These are phyloP conservation scores for Kwoniella sp. DNA, from an alignment of 768 basidiomycete genomes.

Conservation along the genomic window DNA sequence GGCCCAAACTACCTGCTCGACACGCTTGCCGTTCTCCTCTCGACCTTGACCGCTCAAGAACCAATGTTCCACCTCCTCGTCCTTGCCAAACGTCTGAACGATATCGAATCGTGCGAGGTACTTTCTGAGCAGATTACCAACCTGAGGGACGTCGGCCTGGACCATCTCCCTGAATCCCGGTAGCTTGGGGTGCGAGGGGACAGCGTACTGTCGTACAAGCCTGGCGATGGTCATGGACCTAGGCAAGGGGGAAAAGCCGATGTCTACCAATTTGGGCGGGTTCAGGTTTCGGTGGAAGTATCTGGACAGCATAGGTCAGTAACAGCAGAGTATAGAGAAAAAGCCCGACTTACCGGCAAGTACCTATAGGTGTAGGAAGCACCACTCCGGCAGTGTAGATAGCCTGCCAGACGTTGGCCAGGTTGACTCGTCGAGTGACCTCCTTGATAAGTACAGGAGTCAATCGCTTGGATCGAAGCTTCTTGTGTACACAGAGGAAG, in stretches of 20 bases:
- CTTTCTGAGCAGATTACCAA: conserved; percentile 64
- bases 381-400: conserved; percentile 94
- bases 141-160: conserved; percentile 66
- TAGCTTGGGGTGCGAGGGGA: conserved; percentile 53
- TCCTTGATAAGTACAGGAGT: conserved; percentile 97
- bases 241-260: conserved; percentile 82
- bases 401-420: conserved; percentile 89
- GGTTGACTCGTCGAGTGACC: conserved; percentile 84
- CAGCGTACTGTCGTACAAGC: conserved; percentile 71
- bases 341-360: conserved; percentile 61
- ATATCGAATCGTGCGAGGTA: conserved; percentile 86
- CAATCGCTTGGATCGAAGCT: conserved; percentile 86
- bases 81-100: conserved; percentile 61
- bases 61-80: conserved; percentile 79
- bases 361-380: conserved; percentile 85
- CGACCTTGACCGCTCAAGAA: conserved; percentile 79
- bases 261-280: conserved; percentile 83
- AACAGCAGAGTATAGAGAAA: background rate
- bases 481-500: conserved; percentile 96
- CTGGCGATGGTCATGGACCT: conserved; percentile 85
- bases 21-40: conserved; percentile 56
- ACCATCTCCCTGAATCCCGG: conserved; percentile 83
- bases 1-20: conserved; percentile 86
- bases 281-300: conserved; percentile 91
- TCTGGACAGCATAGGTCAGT: conserved; percentile 51